phyloP scores from a whole-genome alignment of 495 filamentous ascomycete species.

The Terfezia boudieri region DNA sequence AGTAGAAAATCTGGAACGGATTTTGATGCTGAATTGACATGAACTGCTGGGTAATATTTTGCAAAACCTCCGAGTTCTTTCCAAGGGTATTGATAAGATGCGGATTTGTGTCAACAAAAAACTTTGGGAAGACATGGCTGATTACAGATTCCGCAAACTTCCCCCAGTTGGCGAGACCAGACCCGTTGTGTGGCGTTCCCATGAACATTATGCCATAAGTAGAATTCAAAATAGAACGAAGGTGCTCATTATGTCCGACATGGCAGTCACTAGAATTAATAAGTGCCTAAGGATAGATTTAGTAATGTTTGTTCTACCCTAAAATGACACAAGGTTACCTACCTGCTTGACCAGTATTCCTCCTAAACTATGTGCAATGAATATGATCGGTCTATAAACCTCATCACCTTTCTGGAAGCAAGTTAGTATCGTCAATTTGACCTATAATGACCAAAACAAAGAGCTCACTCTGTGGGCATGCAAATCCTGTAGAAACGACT shows the following conservation, averaged over 20 bases:
- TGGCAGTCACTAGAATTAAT: constrained; percentile 42
- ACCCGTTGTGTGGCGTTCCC: constrained; percentile 68
- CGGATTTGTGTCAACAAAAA: constrained; percentile 45
- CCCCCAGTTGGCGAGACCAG: constrained; percentile 58
- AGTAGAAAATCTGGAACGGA: constrained; percentile 40
- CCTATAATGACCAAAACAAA: neutral
- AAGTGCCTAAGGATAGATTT: constrained; percentile 24
- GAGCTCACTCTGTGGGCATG: constrained; percentile 34
- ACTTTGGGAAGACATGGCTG: constrained; percentile 43
- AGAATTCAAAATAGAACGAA: constrained; percentile 58
- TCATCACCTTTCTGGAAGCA: constrained; percentile 32
- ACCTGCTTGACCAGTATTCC: constrained; percentile 59
- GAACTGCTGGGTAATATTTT: constrained; percentile 60
- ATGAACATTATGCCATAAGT: constrained; percentile 72
- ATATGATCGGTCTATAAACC: constrained; percentile 52
- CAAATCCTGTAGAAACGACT: constrained; percentile 44
- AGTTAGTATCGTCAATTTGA: constrained; percentile 20
- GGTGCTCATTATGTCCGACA: constrained; percentile 43
- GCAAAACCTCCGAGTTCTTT: constrained; percentile 55
- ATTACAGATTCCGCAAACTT: constrained; percentile 51
- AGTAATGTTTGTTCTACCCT: neutral
- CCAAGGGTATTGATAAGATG: constrained; percentile 50
- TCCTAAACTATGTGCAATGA: constrained; percentile 64
- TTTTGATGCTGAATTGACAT: constrained; percentile 45
- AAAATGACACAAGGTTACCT: constrained; percentile 5